Evolutionary conservation across 129 eudicot species (phyloP).

Genomic region (Ambrosia trifida): DNA sequence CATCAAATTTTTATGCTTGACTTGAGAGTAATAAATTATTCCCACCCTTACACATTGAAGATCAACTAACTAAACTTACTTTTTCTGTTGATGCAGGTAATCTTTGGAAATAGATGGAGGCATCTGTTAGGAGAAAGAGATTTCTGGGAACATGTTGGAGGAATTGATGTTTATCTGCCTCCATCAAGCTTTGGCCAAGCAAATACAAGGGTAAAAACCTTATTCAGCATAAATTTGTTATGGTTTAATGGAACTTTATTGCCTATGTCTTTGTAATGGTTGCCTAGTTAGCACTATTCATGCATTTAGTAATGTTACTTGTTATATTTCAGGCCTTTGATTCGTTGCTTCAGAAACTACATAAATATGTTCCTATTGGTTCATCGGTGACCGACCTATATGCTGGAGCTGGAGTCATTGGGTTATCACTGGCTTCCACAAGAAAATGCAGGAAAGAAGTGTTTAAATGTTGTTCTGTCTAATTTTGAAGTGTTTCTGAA

Average conservation of each 20-base stretch:
- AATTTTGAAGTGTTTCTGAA: background rate
- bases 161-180: slow-evolving; percentile 86
- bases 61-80: background rate
- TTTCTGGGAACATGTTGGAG: slow-evolving; percentile 98
- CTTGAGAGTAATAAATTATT: background rate
- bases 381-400: slow-evolving; percentile 91
- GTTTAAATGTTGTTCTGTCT: slow-evolving; percentile 20
- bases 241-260: background rate
- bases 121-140: slow-evolving; percentile 92
- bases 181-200: slow-evolving; percentile 99
- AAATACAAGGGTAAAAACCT: slow-evolving; percentile 69
- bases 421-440: slow-evolving; percentile 81
- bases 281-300: slow-evolving; percentile 15
- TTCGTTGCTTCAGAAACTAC: slow-evolving; percentile 82
- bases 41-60: slow-evolving; percentile 8
- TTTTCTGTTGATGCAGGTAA: slow-evolving; percentile 53
- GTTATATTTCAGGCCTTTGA: slow-evolving; percentile 75
- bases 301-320: slow-evolving; percentile 24
- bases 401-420: slow-evolving; percentile 99
- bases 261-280: slow-evolving; percentile 9
- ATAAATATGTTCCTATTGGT: slow-evolving; percentile 83
- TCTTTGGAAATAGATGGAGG: slow-evolving; percentile 97
- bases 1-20: slow-evolving; percentile 4
- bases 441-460: slow-evolving; percentile 77
- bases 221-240: background rate